Evolutionary conservation across 495 filamentous ascomycete species (phyloP).

Genomic region (Penicillium tannophilum): DNA sequence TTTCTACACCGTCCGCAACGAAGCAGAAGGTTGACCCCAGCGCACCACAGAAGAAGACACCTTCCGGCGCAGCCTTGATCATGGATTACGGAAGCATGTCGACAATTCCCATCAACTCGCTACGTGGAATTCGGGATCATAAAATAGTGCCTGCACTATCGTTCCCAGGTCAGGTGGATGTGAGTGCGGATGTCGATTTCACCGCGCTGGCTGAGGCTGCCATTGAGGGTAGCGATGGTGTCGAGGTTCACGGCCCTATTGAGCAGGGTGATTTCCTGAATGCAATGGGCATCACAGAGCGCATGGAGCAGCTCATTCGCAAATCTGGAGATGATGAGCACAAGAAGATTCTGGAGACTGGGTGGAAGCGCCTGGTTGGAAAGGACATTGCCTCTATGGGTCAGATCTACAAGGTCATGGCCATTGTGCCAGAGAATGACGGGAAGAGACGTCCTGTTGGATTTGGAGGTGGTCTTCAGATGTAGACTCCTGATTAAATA

Average conservation of each 20-base stretch:
- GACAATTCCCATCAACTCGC: conserved; percentile 79
- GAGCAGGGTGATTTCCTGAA: conserved; percentile 80
- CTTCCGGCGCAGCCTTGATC: conserved; percentile 85
- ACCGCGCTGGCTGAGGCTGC: conserved; percentile 79
- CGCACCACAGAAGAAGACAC: conserved; percentile 48
- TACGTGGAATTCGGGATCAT: conserved; percentile 84
- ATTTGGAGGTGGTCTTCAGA: conserved; percentile 76
- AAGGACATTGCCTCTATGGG: conserved; percentile 83
- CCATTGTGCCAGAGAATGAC: conserved; percentile 80
- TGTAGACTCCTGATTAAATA: conserved; percentile 8
- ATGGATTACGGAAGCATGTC: conserved; percentile 86
- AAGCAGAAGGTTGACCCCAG: conserved; percentile 18
- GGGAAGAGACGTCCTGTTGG: conserved; percentile 79
- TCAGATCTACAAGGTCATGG: conserved; percentile 88
- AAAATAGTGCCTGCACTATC: conserved; percentile 72
- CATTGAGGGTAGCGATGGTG: conserved; percentile 65
- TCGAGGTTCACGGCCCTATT: conserved; percentile 93
- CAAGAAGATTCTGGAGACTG: conserved; percentile 64
- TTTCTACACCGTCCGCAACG: conserved; percentile 41
- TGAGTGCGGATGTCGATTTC: conserved; percentile 93
- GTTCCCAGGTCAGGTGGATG: conserved; percentile 76
- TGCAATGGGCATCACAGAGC: conserved; percentile 77
- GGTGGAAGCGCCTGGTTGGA: conserved; percentile 80
- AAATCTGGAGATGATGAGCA: conserved; percentile 52
- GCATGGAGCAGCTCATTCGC: conserved; percentile 67